Conservation (phyloP, 116 monocot genomes). For the Dioscorea cayenensis region DNA sequence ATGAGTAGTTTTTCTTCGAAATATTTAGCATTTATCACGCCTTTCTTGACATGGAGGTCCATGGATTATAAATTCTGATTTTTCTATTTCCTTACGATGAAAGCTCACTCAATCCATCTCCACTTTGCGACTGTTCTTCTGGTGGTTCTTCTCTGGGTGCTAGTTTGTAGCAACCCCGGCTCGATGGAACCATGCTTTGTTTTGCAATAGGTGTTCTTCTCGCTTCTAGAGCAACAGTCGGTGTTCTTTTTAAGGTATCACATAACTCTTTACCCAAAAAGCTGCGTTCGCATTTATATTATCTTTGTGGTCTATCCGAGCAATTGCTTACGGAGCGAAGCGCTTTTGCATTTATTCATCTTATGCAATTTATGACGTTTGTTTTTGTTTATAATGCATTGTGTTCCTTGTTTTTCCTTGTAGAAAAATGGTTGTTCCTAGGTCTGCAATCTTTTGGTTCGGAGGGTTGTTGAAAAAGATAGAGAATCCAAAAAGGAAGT, state of each 20-base stretch:
- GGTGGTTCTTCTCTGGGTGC: constrained; percentile 21
- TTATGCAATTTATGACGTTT: background rate
- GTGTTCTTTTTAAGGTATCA: constrained; percentile 71
- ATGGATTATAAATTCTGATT: background rate
- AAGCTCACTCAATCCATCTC: constrained; percentile 22
- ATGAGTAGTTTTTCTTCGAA: no score
- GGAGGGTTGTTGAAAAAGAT: constrained; percentile 53
- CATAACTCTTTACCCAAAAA: background rate
- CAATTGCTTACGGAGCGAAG: no score
- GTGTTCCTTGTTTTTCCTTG: background rate
- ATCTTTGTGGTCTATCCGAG: background rate
- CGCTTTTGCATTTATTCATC: background rate
- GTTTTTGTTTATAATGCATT: background rate
- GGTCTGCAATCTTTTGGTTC: constrained; percentile 76
- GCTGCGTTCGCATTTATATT: background rate
- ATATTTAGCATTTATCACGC: no score
- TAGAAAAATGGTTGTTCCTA: constrained; percentile 66
- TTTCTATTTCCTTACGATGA: constrained; percentile 18
- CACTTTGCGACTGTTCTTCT: constrained; percentile 16
- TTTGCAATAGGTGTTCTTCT: constrained; percentile 62
- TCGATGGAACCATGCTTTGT: constrained; percentile 64
- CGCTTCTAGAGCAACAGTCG: constrained; percentile 78
- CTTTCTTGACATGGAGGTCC: no score
- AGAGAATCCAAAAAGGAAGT: no score
- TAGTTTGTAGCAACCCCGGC: constrained; percentile 17